These are phyloP conservation scores for Cephaloascus albidus DNA, from an alignment of 805 yeast species.

Conservation along the genomic window DNA sequence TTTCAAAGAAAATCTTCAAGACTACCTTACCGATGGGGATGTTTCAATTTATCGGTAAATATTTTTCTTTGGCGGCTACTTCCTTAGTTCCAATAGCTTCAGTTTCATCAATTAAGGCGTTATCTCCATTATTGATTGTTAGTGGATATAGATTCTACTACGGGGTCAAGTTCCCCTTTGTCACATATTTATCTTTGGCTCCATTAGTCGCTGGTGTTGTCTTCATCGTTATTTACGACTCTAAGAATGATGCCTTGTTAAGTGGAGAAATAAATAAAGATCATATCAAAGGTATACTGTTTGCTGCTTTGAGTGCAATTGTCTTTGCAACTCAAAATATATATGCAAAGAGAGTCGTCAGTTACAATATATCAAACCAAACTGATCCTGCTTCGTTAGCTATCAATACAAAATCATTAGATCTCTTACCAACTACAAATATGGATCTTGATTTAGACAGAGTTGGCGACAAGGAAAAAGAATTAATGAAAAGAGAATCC, in stretches of 20 bases:
- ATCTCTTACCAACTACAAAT: not conserved
- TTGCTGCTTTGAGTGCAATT: conserved; percentile 58
- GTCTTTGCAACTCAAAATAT: conserved; percentile 82
- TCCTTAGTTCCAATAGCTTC: conserved; percentile 60
- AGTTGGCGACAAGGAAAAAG: conserved; percentile 1
- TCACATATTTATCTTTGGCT: conserved; percentile 41
- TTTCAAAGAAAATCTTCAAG: conserved; percentile 25
- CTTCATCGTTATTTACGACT: conserved; percentile 30
- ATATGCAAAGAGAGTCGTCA: conserved; percentile 75
- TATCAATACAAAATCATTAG: conserved; percentile 11
- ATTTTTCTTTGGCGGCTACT: conserved; percentile 55
- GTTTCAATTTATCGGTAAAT: conserved; percentile 58
- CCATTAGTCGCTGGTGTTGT: conserved; percentile 48
- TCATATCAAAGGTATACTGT: conserved; percentile 53
- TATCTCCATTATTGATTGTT: conserved; percentile 56
- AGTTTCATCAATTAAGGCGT: conserved; percentile 60
- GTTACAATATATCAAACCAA: conserved; percentile 21
- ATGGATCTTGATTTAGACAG: not conserved
- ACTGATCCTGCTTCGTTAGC: conserved; percentile 17
- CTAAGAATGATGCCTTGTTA: conserved; percentile 3
- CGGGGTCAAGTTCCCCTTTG: conserved; percentile 36
- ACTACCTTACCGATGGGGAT: conserved; percentile 55
- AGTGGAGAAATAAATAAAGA: conserved; percentile 10
- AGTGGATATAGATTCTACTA: conserved; percentile 43
- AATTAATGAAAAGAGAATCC: not conserved